Evolutionary conservation across 1,139 yeast species (phyloP).

Genomic region (Geotrichum australiense): DNA sequence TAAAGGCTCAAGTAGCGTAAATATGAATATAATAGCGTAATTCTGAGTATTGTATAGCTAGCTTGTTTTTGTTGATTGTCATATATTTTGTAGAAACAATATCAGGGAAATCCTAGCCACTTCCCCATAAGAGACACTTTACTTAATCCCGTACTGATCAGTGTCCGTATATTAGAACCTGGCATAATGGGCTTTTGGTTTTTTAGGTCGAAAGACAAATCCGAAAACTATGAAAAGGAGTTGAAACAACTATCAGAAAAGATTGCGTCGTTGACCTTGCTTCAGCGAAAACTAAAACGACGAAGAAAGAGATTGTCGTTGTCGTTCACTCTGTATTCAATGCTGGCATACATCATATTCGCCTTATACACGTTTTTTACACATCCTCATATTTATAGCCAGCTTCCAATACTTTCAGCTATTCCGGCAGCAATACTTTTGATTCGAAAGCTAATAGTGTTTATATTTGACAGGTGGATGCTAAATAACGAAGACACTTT

Average conservation of each 20-base stretch:
- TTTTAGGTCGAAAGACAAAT: constrained; percentile 6
- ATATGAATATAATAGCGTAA: no score
- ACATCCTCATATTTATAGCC: constrained; percentile 9
- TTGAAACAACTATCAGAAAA: constrained; percentile 27
- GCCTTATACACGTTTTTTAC: constrained; percentile 20
- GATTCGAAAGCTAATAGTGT: constrained; percentile 22
- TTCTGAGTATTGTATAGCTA: no score
- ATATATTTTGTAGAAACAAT: no score
- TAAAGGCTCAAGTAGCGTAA: no score
- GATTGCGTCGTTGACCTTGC: constrained; percentile 25
- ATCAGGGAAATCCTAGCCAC: no score
- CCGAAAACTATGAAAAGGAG: constrained; percentile 28
- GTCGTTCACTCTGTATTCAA: constrained; percentile 29
- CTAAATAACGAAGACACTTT: constrained; percentile 30
- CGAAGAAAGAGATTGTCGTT: constrained; percentile 28
- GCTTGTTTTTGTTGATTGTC: no score
- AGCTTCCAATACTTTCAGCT: constrained; percentile 18
- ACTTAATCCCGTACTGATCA: no score
- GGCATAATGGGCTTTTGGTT: constrained; percentile 2
- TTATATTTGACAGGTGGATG: constrained; percentile 22
- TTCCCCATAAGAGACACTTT: no score
- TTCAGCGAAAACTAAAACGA: constrained; percentile 21
- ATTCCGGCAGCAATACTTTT: constrained; percentile 24
- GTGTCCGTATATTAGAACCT: no score
- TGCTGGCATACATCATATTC: constrained; percentile 25